Evolutionary conservation across 768 basidiomycete genomes (phyloP), one percentile per base, ranked within the genome.

Genomic region (Podaxis rugospora): DNA sequence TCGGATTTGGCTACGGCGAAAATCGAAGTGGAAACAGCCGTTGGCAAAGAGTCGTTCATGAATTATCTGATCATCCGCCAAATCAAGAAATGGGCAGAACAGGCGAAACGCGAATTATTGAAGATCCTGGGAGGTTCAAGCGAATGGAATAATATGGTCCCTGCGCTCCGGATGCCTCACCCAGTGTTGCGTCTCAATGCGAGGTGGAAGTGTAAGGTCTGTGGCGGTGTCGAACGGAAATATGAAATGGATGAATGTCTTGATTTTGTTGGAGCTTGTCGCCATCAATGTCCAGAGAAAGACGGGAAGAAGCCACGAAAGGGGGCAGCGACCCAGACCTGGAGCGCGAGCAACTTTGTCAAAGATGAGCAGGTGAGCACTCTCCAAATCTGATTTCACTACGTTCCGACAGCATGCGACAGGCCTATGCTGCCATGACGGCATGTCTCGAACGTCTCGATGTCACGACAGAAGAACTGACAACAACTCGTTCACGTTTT

Each of bases 111-210:
- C 1, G 73, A 71, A 5, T 69, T 91, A 16, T 78, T 78, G 10
- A 69, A 64, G 4, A 65, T 76, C 9, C 67, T 90, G 6, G 89
- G 86, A 0, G 76, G 76, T 55, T 70, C 78, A 0, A 65, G 61
- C 36, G 69, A 78, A 3, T 89, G 85, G 85, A 81, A 75, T 64
- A 73, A 71, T 27, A 74, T 83, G 18, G 82, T 78, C 65, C 75
- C 68, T 55, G 77, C 69, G 14, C 42, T 18, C 3, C 44, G 53
- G 37, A 67, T 71, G 40, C 56, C 88, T 7, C 83, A 84, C 66
- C 87, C 87, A 0, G 79, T 81, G 16, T 79, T 87, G 51, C 76
- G 87, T 46, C 59, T 86, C 13, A 83, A 82, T 4, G 85, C 86
- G 0, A 72, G 83, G 23, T 90, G 88, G 70, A 68, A 72, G 27